Percentiles rank a stretch among this genome's conserved stretches.
Evolutionary conservation across 441 rosid genomes (phyloP).

Genomic region (Raphanus hybrid): DNA sequence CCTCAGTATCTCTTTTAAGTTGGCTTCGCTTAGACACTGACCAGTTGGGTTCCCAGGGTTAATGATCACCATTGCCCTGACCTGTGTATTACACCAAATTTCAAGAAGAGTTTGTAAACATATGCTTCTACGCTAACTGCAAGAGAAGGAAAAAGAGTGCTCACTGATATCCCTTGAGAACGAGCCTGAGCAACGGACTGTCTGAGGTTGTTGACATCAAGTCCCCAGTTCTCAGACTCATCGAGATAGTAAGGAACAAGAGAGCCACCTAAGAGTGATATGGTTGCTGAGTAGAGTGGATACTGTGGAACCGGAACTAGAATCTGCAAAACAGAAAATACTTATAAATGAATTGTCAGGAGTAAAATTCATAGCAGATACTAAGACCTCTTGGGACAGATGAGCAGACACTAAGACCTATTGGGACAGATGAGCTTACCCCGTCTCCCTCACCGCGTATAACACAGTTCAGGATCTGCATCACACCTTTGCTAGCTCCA

Average conservation of each 20-base stretch:
- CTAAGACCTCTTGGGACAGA: not conserved
- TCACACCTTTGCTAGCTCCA: conserved; percentile 99
- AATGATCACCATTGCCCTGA: conserved; percentile 95
- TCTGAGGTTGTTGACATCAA: conserved; percentile 79
- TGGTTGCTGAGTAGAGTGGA: conserved; percentile 96
- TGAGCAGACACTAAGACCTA: not conserved
- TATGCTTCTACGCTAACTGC: not conserved
- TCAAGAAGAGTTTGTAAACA: not conserved
- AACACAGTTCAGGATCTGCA: conserved; percentile 84
- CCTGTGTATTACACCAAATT: conserved; percentile 47
- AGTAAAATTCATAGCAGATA: not conserved
- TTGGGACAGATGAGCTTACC: conserved; percentile 41
- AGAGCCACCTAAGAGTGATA: conserved; percentile 85
- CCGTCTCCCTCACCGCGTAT: conserved; percentile 83
- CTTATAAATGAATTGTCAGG: not conserved
- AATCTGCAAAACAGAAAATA: conserved; percentile 48
- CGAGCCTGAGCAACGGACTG: conserved; percentile 81
- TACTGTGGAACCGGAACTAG: conserved; percentile 98
- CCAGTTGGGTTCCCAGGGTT: conserved; percentile 99
- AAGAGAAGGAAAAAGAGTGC: conserved; percentile 40
- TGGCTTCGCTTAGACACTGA: conserved; percentile 87
- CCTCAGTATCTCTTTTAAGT: conserved; percentile 78
- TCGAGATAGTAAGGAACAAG: conserved; percentile 93
- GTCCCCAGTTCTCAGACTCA: conserved; percentile 97
- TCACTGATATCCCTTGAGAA: conserved; percentile 80